Conservation (phyloP, 2,329 filamentous ascomycete genomes). For the Fusarium euwallaceae region DNA sequence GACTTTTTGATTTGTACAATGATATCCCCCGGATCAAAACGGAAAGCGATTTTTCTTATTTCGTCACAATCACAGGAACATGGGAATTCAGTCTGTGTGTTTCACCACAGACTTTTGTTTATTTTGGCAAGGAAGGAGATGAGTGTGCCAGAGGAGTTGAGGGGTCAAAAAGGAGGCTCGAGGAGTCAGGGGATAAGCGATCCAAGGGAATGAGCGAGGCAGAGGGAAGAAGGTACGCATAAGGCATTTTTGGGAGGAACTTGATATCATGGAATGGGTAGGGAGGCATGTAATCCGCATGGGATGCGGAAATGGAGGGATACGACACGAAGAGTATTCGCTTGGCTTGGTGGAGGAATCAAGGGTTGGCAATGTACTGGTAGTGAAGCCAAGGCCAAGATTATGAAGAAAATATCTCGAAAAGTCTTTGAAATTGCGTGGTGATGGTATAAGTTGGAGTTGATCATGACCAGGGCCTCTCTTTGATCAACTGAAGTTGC, state of each 20-base stretch:
- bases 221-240: neutral
- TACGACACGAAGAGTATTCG: neutral
- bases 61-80: slow-evolving; percentile 8
- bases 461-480: neutral
- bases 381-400: slow-evolving; percentile 8
- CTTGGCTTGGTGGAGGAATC: slow-evolving; percentile 2
- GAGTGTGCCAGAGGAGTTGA: slow-evolving; percentile 14
- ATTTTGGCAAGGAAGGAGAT: slow-evolving; percentile 15
- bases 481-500: neutral
- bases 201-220: slow-evolving; percentile 1
- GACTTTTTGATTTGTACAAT: slow-evolving; percentile 37
- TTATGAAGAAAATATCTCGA: slow-evolving; percentile 6
- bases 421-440: neutral
- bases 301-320: neutral
- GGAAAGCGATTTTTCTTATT: slow-evolving; percentile 35
- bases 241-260: slow-evolving; percentile 12
- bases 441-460: neutral
- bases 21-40: slow-evolving; percentile 39
- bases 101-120: slow-evolving; percentile 11
- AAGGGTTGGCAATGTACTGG: neutral
- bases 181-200: slow-evolving; percentile 26
- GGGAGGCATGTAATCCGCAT: slow-evolving; percentile 21
- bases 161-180: neutral
- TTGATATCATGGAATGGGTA: slow-evolving; percentile 10
- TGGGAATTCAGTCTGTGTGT: neutral